Conservation (phyloP, 1,284 basidiomycete genomes). For the Neonothopanus nambi region DNA sequence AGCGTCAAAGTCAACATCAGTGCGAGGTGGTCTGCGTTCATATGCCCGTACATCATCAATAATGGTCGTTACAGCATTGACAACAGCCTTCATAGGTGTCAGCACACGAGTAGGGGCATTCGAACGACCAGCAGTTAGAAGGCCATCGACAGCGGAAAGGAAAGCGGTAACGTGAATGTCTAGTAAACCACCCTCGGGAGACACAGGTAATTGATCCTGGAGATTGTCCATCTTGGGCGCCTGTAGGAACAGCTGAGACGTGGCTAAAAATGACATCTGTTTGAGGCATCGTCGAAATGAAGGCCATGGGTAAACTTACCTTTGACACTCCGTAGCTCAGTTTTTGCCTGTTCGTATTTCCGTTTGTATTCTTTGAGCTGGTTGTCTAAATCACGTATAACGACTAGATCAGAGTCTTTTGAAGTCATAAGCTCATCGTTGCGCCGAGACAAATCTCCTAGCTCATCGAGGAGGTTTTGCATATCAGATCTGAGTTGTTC, state of each 20-base stretch:
- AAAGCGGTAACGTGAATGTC: conserved; percentile 94
- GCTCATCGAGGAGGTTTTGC: conserved; percentile 79
- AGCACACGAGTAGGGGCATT: conserved; percentile 88
- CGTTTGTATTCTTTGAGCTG: conserved; percentile 91
- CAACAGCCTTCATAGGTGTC: conserved; percentile 91
- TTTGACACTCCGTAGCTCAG: conserved; percentile 91
- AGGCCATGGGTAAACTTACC: conserved; percentile 51
- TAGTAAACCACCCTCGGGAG: conserved; percentile 85
- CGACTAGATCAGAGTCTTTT: conserved; percentile 77
- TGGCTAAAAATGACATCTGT: conserved; percentile 43
- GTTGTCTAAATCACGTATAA: conserved; percentile 80
- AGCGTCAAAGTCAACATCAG: conserved; percentile 68
- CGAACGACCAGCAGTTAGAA: conserved; percentile 78
- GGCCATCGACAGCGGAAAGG: conserved; percentile 85
- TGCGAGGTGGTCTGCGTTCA: conserved; percentile 64
- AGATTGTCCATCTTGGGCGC: conserved; percentile 63
- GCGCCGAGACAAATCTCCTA: conserved; percentile 77
- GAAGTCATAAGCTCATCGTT: conserved; percentile 90
- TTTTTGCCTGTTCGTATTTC: conserved; percentile 93
- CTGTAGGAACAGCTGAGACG: conserved; percentile 71
- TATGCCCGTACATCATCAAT: conserved; percentile 86
- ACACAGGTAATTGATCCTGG: conserved; percentile 85
- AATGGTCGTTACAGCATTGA: conserved; percentile 87
- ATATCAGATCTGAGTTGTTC: conserved; percentile 88
- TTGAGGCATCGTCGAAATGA: conserved; percentile 7